Evolutionary conservation across 2,329 filamentous ascomycete genomes (phyloP).

Genomic region (Pleoardoris graminearum): DNA sequence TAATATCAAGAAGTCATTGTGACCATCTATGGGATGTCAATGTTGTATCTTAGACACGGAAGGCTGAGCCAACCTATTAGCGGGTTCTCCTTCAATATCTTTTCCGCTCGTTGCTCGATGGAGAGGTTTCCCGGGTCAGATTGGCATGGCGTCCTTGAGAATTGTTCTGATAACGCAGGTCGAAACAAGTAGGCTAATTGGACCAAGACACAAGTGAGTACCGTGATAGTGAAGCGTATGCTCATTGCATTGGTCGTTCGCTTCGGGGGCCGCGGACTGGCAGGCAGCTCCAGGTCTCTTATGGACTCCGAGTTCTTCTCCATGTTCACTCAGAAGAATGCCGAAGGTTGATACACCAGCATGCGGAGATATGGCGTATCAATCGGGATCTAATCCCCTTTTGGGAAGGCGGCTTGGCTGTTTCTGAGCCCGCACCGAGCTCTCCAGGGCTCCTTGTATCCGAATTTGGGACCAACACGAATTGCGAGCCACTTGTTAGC

Average conservation of each 20-base stretch:
- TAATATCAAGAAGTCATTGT: constrained; percentile 82
- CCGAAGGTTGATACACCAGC: background rate
- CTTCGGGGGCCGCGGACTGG: background rate
- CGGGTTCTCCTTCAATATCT: constrained; percentile 44
- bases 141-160: background rate
- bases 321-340: background rate
- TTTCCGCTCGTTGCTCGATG: constrained; percentile 37
- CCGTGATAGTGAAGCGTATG: constrained; percentile 13
- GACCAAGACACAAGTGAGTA: constrained; percentile 9
- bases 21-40: constrained; percentile 67
- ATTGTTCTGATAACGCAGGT: background rate
- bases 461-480: too few species aligned
- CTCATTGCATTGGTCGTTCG: constrained; percentile 2
- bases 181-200: background rate
- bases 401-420: constrained; percentile 4
- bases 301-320: constrained; percentile 11
- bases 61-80: constrained; percentile 49
- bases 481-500: too few species aligned
- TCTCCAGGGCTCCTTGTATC: too few species aligned
- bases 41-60: background rate
- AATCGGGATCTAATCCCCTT: background rate
- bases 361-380: too few species aligned
- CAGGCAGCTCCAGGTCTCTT: constrained; percentile 2
- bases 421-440: too few species aligned
- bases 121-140: constrained; percentile 12